Conservation (phyloP, 2,329 filamentous ascomycete genomes). For the Hypoxylon sp. region DNA sequence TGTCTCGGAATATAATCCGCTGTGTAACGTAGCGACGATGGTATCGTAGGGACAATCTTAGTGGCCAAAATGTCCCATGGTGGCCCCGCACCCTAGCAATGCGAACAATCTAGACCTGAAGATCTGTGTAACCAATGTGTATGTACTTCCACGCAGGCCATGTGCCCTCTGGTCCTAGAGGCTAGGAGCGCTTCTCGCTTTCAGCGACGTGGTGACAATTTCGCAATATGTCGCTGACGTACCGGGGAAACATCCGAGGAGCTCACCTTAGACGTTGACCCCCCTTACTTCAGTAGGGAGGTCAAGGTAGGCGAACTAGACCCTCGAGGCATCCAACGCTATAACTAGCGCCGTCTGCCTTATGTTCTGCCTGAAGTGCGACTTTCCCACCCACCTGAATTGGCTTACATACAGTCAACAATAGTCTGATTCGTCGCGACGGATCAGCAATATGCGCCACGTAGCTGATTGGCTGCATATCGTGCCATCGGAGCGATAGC, state of each 20-base stretch:
- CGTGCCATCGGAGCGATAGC: conserved; percentile 21
- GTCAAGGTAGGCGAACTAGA: conserved; percentile 19
- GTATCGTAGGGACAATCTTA: background rate
- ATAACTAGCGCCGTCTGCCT: conserved; percentile 34
- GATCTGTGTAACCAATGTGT: conserved; percentile 27
- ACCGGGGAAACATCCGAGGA: background rate
- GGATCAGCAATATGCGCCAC: conserved; percentile 20
- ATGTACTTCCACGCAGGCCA: conserved; percentile 12
- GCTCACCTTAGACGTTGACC: background rate
- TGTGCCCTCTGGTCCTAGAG: background rate
- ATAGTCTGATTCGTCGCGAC: conserved; percentile 20
- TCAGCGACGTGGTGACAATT: background rate
- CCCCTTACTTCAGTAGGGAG: conserved; percentile 15
- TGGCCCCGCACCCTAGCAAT: background rate
- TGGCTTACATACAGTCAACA: conserved; percentile 17
- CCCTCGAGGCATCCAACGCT: conserved; percentile 30
- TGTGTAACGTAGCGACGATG: conserved; percentile 17
- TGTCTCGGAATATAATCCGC: background rate
- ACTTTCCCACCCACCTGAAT: conserved; percentile 9
- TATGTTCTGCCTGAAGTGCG: conserved; percentile 36
- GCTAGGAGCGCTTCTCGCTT: background rate
- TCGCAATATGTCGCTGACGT: conserved; percentile 8
- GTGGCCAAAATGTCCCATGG: background rate
- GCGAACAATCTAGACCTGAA: conserved; percentile 29
- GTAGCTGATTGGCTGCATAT: conserved; percentile 28